phyloP scores from a whole-genome alignment of 2,329 filamentous ascomycete species.

The Dactylellina leptospora region DNA sequence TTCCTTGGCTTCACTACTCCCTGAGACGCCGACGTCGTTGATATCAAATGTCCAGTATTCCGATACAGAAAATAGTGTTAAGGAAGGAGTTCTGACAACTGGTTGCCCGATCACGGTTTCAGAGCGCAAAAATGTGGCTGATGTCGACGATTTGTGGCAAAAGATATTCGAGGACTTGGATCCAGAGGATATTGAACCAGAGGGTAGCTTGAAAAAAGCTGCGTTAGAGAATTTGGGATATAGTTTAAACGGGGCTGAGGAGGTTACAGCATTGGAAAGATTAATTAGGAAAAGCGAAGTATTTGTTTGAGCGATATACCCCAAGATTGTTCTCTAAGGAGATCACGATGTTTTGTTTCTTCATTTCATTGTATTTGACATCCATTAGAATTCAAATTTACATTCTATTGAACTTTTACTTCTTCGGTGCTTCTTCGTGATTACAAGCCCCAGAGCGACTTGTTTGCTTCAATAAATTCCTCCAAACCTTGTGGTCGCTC shows the following conservation, averaged over 20 bases:
- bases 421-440: too few relatives aligned
- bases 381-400: background rate
- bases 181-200: slow-evolving; percentile 39
- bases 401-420: background rate
- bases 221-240: slow-evolving; percentile 4
- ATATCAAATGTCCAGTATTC: background rate
- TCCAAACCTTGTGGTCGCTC: slow-evolving; percentile 32
- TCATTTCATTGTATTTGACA: too few relatives aligned
- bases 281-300: slow-evolving; percentile 33
- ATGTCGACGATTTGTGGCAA: slow-evolving; percentile 45
- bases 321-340: too few relatives aligned
- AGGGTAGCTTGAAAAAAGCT: slow-evolving; percentile 3
- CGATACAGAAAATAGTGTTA: background rate
- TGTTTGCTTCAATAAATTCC: slow-evolving; percentile 32
- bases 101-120: background rate
- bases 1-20: slow-evolving; percentile 12
- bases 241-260: slow-evolving; percentile 7
- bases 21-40: slow-evolving; percentile 15
- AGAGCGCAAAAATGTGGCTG: slow-evolving; percentile 13
- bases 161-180: slow-evolving; percentile 50
- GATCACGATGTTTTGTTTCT: too few relatives aligned
- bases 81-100: slow-evolving; percentile 11
- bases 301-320: slow-evolving; percentile 31
- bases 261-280: slow-evolving; percentile 33
- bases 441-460: slow-evolving; percentile 16